Evolutionary conservation across 331 rosid genomes (phyloP), one percentile per base, ranked within the genome.

Genomic region (Malus hybrid): DNA sequence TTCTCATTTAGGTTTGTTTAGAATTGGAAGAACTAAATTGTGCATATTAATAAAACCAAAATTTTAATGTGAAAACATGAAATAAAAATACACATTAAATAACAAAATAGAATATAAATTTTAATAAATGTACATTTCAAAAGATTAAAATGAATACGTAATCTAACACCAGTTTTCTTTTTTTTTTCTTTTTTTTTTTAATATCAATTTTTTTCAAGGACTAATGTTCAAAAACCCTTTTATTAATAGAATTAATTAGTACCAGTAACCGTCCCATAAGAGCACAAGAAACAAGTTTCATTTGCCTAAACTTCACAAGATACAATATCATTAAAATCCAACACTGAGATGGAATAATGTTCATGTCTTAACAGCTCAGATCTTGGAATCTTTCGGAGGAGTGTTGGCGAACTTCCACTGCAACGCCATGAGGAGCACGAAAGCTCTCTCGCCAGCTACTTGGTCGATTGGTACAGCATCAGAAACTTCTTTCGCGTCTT

Each of bases 351-450:
- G 63, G 15, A 57, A n/a, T 7, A 57, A 27, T 57, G 15, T 22
- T 20, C 64, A 59, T 22, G 64, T 22, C 64, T 22, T 59, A 22
- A 16, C 2, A 46, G 42, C 50, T 71, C 65, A 71, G 64, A 32
- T 61, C 65, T 32, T 70, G 19, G 64, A 29, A 2, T 29, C 62
- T 20, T 75, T 79, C 8, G 76, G 82, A n/a, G 89, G 91, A 15
- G 91, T 83, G 78, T 70, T 69, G 34, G 86, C 85, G 27, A 68
- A 74, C 62, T 74, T 76, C 89, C 89, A 87, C 14, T 39, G 28
- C 6, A 18, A 16, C 76, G 16, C 19, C 60, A 1, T 8, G 18
- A 62, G 18, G 33, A 1, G 13, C 14, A 5, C 79, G 18, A 15
- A 10, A 52, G 62, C 42, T 70, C 91, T 80, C 24, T 15, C 63